Conservation (phyloP, 2,329 filamentous ascomycete genomes). For the Ophiognomonia clavigignenti-juglandacearum region DNA sequence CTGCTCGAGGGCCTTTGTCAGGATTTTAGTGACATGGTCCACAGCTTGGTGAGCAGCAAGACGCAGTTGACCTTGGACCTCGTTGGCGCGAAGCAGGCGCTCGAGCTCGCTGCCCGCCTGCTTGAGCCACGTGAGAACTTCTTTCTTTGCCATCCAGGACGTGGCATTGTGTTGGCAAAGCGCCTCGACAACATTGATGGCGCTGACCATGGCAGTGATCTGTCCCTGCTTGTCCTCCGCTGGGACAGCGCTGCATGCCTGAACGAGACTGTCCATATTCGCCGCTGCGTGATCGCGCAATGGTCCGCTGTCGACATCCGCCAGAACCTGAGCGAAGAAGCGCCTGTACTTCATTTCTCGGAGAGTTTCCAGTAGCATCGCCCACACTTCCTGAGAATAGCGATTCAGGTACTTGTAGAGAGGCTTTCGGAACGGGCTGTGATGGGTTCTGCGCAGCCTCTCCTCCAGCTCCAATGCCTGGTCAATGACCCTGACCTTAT, state of each 20-base stretch:
- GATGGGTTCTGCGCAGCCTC: conserved; percentile 77
- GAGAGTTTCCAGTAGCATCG: conserved; percentile 71
- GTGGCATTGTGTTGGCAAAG: conserved; percentile 64
- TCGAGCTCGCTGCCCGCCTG: conserved; percentile 74
- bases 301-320: conserved; percentile 66
- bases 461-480: conserved; percentile 86
- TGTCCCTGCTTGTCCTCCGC: conserved; percentile 65
- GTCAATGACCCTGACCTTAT: conserved; percentile 86
- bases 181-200: conserved; percentile 78
- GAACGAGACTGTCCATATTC: conserved; percentile 68
- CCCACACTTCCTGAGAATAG: conserved; percentile 85
- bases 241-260: conserved; percentile 58
- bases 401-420: conserved; percentile 91
- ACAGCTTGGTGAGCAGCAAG: conserved; percentile 84
- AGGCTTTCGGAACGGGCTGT: conserved; percentile 86
- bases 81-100: conserved; percentile 64
- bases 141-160: conserved; percentile 67
- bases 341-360: conserved; percentile 84
- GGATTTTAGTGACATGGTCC: conserved; percentile 80
- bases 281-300: conserved; percentile 70
- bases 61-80: conserved; percentile 66
- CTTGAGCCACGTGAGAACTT: conserved; percentile 56
- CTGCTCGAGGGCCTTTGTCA: conserved; percentile 73
- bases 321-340: conserved; percentile 83
- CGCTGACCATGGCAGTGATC: conserved; percentile 72